A percentile compares a stretch with the other conserved stretches of the same genome.
These are phyloP conservation scores for Dryadomyces sulphureus DNA, from an alignment of 2,329 filamentous ascomycete species.

Conservation along the genomic window DNA sequence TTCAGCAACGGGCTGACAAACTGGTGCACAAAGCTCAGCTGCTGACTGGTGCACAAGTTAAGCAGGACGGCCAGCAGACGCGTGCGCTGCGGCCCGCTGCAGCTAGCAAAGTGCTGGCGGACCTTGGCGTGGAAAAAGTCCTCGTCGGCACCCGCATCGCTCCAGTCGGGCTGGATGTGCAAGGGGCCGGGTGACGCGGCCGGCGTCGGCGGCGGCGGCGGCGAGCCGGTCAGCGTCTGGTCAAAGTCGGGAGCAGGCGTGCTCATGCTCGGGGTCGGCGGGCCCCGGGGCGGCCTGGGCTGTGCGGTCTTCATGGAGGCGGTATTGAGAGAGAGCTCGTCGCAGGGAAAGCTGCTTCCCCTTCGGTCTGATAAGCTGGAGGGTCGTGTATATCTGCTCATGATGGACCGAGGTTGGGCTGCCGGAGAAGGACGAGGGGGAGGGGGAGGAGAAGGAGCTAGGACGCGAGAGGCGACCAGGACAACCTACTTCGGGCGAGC, in stretches of 20 bases:
- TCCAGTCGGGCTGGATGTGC: conserved; percentile 55
- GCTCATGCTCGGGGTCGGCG: conserved; percentile 49
- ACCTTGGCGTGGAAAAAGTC: conserved; percentile 71
- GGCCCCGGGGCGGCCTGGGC: conserved; percentile 35
- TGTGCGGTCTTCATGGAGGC: conserved; percentile 34
- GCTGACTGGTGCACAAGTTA: conserved; percentile 87
- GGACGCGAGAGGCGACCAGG: not conserved
- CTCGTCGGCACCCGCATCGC: conserved; percentile 62
- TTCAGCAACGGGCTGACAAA: conserved; percentile 90
- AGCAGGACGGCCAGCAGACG: conserved; percentile 75
- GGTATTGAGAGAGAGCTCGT: conserved; percentile 41
- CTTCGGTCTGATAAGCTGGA: conserved; percentile 47
- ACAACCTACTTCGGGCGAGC: not conserved
- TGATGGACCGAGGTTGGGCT: conserved; percentile 11
- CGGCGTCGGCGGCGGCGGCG: conserved; percentile 49
- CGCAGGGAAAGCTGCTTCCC: conserved; percentile 38
- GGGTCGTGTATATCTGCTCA: conserved; percentile 32
- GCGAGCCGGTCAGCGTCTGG: conserved; percentile 43
- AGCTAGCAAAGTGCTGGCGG: conserved; percentile 63
- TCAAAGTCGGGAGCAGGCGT: conserved; percentile 50
- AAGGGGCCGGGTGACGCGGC: conserved; percentile 50
- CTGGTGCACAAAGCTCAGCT: conserved; percentile 89
- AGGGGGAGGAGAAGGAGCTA: conserved; percentile 25
- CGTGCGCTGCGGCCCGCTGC: conserved; percentile 62
- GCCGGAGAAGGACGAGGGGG: not conserved